Percentiles rank a stretch among this genome's conserved stretches.
These are phyloP conservation scores for Saccharomycopsis sp. DNA, from an alignment of 805 yeast species.

Conservation along the genomic window DNA sequence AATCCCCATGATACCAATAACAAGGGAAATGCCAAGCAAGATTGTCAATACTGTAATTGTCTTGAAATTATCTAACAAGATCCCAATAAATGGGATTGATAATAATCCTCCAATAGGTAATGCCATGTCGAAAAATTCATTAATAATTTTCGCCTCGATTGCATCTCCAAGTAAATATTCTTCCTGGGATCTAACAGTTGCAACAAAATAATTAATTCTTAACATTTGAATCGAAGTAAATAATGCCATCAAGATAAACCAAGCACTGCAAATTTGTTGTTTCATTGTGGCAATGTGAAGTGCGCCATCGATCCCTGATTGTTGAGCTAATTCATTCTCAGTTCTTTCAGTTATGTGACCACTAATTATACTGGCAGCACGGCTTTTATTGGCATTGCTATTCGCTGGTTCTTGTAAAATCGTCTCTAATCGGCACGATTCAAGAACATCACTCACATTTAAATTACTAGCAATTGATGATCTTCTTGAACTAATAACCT, in stretches of 20 bases:
- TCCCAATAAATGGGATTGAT: constrained; percentile 83
- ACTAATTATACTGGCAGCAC: constrained; percentile 7
- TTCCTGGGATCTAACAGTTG: constrained; percentile 81
- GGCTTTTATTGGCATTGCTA: background rate
- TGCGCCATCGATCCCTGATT: constrained; percentile 17
- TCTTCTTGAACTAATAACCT: constrained; percentile 14
- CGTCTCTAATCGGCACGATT: background rate
- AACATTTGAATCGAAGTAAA: constrained; percentile 88
- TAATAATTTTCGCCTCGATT: constrained; percentile 46
- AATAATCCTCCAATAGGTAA: constrained; percentile 83
- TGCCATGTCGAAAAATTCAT: constrained; percentile 76
- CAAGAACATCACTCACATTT: background rate
- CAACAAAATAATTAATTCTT: constrained; percentile 87
- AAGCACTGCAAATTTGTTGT: constrained; percentile 45
- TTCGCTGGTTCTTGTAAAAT: constrained; percentile 7
- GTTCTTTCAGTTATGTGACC: constrained; percentile 16
- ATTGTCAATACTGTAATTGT: constrained; percentile 50
- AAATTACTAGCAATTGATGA: constrained; percentile 5
- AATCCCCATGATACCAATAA: constrained; percentile 69
- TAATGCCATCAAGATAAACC: constrained; percentile 72
- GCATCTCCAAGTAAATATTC: constrained; percentile 52
- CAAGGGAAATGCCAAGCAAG: constrained; percentile 46
- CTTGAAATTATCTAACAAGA: constrained; percentile 65
- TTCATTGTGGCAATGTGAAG: constrained; percentile 22
- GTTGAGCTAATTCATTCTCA: constrained; percentile 8